Conservation (phyloP, 345 rosid genomes). For the Gynandropsis gynandra region DNA sequence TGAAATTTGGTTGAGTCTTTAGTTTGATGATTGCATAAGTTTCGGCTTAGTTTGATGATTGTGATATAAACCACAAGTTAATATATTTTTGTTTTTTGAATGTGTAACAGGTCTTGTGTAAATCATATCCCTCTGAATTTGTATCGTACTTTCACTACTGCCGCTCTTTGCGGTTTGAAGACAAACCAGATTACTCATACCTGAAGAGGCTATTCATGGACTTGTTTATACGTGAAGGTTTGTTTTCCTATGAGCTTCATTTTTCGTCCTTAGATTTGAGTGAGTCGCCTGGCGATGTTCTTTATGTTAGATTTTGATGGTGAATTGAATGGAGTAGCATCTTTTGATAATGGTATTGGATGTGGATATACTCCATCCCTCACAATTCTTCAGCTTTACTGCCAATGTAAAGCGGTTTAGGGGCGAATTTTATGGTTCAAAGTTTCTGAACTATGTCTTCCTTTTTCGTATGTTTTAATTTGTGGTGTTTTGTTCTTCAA, state of each 20-base stretch:
- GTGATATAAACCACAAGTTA: constrained; percentile 9
- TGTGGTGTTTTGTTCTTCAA: too few relatives aligned
- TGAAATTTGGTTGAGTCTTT: too few relatives aligned
- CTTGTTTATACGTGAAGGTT: constrained; percentile 81
- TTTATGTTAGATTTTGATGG: background rate
- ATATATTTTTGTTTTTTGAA: background rate
- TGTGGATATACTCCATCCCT: background rate
- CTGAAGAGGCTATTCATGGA: constrained; percentile 81
- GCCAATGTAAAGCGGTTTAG: background rate
- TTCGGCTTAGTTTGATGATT: constrained; percentile 4
- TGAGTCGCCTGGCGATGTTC: background rate
- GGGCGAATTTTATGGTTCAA: too few relatives aligned
- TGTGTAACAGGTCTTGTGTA: constrained; percentile 53
- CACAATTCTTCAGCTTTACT: background rate
- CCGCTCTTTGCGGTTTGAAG: constrained; percentile 79
- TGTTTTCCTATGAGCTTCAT: constrained; percentile 2
- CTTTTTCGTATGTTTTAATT: background rate
- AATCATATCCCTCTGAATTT: constrained; percentile 60
- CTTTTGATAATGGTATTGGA: background rate
- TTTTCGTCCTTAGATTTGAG: background rate
- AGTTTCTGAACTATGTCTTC: background rate
- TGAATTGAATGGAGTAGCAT: background rate
- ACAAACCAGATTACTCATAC: constrained; percentile 87
- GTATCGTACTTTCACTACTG: constrained; percentile 77
- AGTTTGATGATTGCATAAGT: background rate